Conservation (phyloP, 2,329 filamentous ascomycete genomes). For the Xylariaceae sp. region DNA sequence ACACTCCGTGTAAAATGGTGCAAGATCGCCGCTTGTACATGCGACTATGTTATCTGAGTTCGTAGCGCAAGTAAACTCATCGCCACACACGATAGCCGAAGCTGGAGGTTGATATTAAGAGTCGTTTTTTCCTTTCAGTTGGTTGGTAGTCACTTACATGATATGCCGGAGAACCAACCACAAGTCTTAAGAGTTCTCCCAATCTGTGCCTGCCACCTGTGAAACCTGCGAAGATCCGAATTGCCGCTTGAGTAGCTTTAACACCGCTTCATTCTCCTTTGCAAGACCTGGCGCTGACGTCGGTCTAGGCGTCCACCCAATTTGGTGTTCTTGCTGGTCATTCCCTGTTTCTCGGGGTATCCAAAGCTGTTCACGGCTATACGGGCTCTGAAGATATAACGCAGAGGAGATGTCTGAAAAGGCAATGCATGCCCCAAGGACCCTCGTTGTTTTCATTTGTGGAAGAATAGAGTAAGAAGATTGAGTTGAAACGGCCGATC, state of each 20-base stretch:
- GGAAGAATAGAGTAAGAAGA: too few relatives aligned
- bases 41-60: constrained; percentile 34
- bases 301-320: constrained; percentile 25
- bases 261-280: constrained; percentile 15
- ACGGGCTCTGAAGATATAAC: too few relatives aligned
- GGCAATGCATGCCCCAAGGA: too few relatives aligned
- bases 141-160: constrained; percentile 28
- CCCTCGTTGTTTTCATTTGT: too few relatives aligned
- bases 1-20: constrained; percentile 34
- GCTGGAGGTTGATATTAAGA: constrained; percentile 19
- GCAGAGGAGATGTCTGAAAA: too few relatives aligned
- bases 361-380: too few relatives aligned
- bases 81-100: constrained; percentile 21
- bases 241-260: constrained; percentile 18
- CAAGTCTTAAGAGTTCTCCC: constrained; percentile 29
- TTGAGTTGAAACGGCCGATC: too few relatives aligned
- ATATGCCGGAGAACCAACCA: constrained; percentile 26
- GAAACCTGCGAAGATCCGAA: too few relatives aligned
- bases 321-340: too few relatives aligned
- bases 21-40: constrained; percentile 29
- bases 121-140: too few relatives aligned
- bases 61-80: constrained; percentile 27
- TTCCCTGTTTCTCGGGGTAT: too few relatives aligned
- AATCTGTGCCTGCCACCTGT: constrained; percentile 17
- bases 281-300: constrained; percentile 21